Base-by-base conservation (phyloP, 805 yeast species). In the Saturnispora quitensis region DNA sequence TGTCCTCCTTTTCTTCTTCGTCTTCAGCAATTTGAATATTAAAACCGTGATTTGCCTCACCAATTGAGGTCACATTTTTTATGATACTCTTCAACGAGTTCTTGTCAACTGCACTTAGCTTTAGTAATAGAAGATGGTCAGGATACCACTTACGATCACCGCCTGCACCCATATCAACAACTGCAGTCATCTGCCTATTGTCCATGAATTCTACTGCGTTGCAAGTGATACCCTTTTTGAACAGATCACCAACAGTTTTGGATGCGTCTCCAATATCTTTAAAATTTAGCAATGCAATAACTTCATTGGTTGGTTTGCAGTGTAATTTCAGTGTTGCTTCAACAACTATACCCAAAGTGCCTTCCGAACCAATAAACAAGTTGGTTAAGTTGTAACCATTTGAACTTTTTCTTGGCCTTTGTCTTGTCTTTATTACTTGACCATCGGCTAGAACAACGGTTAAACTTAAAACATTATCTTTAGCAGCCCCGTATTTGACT, bases 401-500 rank as follows among this genome's bases (percentile, higher is more conserved):
- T 53, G 87, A 77, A 2, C 89, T 77, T 60, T 86, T 86, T 59
- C 86, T 74, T 3, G 93, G 89, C 62, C 93, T 73, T 56, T 77
- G 81, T 58, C 79, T 79, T 0, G 95, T 86, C 66, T 82, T 86
- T 48, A 86, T 72, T 17, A 86, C 69, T 1, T 89, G 81, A 1
- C 95, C 93, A 66, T 86, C 95, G 5, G 93, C 88, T 28, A 86
- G 67, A 7, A 86, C 91, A 25, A 86, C 86, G 0, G 87, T 86
- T 54, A 85, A 63, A 50, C 77, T 78, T 22, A 85, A 62, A 3
- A 84, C 78, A 62, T 84, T 81, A 62, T 86, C 89, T 60, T 82
- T 80, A 73, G 86, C 84, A 27, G 90, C 87, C 24, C 95, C 95
- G 59, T 82, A 86, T 47, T 83, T 68, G 42, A 81, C 81, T 13